Evolutionary conservation across 2,329 filamentous ascomycete genomes (phyloP).

Genomic region (Pseudocercospora cruenta): DNA sequence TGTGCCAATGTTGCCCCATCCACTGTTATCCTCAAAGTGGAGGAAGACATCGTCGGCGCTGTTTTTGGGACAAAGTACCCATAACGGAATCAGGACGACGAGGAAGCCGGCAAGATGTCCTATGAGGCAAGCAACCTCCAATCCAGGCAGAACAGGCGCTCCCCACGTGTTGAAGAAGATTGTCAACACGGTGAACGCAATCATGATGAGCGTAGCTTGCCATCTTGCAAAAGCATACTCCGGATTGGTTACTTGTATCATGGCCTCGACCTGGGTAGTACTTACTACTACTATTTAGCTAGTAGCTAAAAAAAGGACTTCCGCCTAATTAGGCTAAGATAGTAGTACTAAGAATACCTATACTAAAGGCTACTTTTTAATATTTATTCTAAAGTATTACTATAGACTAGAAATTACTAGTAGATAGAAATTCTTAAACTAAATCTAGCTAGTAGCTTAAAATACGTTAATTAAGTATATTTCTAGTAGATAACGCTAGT

Average conservation of each 20-base stretch:
- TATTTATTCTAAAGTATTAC: too few relatives aligned
- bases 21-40: constrained; percentile 34
- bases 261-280: constrained; percentile 42
- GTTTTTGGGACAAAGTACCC: constrained; percentile 38
- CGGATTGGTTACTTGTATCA: constrained; percentile 41
- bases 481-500: too few relatives aligned
- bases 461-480: too few relatives aligned
- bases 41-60: constrained; percentile 38
- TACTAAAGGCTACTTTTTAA: too few relatives aligned
- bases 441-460: too few relatives aligned
- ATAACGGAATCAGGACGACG: constrained; percentile 37
- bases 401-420: too few relatives aligned
- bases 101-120: constrained; percentile 39
- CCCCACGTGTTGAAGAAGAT: constrained; percentile 36
- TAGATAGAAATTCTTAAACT: too few relatives aligned
- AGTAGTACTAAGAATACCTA: too few relatives aligned
- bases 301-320: too few relatives aligned
- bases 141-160: constrained; percentile 39
- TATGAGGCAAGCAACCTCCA: constrained; percentile 45
- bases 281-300: too few relatives aligned
- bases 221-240: constrained; percentile 34
- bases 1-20: constrained; percentile 35
- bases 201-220: constrained; percentile 37
- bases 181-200: constrained; percentile 42
- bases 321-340: too few relatives aligned